Percentiles rank a stretch among this genome's conserved stretches.
Evolutionary conservation across 352 stramenopile species (phyloP).

Genomic region (Globisporangium carolinianum): DNA sequence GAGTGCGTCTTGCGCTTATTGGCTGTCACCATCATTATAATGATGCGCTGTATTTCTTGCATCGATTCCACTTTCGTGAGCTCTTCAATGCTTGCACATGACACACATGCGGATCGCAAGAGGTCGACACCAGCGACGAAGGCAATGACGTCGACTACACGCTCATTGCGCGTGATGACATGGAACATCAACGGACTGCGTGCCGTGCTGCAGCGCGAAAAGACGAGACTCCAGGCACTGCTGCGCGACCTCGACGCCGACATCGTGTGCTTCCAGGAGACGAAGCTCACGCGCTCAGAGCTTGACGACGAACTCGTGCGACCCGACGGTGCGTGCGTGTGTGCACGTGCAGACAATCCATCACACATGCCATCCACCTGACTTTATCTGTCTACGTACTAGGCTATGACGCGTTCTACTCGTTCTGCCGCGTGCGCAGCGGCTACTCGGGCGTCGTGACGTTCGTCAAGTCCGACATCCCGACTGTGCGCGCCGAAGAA

Average conservation of each 20-base stretch:
- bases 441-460: constrained; percentile 82
- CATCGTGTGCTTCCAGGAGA: constrained; percentile 83
- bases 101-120: too few relatives aligned
- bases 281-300: constrained; percentile 79
- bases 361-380: neutral
- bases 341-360: neutral
- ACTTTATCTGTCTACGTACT: neutral
- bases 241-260: constrained; percentile 54
- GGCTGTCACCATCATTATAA: too few relatives aligned
- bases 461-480: constrained; percentile 43
- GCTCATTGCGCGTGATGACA: constrained; percentile 49
- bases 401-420: constrained; percentile 83
- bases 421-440: constrained; percentile 53
- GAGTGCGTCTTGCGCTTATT: too few relatives aligned
- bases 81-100: neutral
- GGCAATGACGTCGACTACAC: neutral
- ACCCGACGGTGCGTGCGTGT: constrained; percentile 26
- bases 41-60: too few relatives aligned
- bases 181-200: constrained; percentile 86
- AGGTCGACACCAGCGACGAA: too few relatives aligned
- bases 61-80: too few relatives aligned
- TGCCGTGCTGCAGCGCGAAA: constrained; percentile 57
- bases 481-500: constrained; percentile 62
- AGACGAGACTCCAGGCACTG: constrained; percentile 40
- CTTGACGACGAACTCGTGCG: constrained; percentile 72